These are phyloP conservation scores for Lactarius sp. DNA, from an alignment of 768 basidiomycete species.

Conservation along the genomic window DNA sequence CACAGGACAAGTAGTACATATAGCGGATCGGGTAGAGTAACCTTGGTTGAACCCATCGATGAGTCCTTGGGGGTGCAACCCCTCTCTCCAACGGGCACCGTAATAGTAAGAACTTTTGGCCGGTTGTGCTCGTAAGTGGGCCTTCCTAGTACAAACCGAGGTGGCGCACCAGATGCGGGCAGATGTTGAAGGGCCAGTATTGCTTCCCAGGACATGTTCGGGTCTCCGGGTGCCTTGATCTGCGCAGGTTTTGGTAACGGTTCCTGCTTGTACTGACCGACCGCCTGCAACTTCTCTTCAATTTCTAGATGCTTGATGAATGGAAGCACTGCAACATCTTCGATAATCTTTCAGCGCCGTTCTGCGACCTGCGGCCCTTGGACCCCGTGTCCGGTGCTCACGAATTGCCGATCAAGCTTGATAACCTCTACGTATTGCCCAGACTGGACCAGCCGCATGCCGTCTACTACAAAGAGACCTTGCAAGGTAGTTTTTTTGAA, in stretches of 20 bases:
- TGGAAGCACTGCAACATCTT: constrained; percentile 59
- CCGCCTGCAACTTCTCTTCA: constrained; percentile 46
- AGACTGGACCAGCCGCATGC: constrained; percentile 67
- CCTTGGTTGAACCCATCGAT: too few species aligned
- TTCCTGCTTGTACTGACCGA: constrained; percentile 1
- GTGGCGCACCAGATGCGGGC: constrained; percentile 7
- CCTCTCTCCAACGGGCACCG: not conserved
- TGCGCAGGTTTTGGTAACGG: constrained; percentile 13
- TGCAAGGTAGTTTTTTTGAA: too few species aligned
- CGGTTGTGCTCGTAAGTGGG: constrained; percentile 4
- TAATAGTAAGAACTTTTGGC: not conserved
- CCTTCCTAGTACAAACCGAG: constrained; percentile 23
- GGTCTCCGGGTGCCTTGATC: constrained; percentile 29
- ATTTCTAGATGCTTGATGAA: constrained; percentile 56
- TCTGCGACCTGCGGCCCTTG: constrained; percentile 38
- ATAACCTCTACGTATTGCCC: constrained; percentile 71
- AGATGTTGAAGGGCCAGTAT: constrained; percentile 29
- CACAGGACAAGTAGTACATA: too few species aligned
- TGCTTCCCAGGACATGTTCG: constrained; percentile 67
- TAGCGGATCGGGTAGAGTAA: too few species aligned
- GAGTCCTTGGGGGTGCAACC: too few species aligned
- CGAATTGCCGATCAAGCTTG: constrained; percentile 64
- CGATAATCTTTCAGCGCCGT: constrained; percentile 64
- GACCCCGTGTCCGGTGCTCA: constrained; percentile 31
- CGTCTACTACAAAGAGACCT: too few species aligned